These are phyloP conservation scores for Diaporthe citriasiana DNA, from an alignment of 2,329 filamentous ascomycete genomes.

Conservation along the genomic window DNA sequence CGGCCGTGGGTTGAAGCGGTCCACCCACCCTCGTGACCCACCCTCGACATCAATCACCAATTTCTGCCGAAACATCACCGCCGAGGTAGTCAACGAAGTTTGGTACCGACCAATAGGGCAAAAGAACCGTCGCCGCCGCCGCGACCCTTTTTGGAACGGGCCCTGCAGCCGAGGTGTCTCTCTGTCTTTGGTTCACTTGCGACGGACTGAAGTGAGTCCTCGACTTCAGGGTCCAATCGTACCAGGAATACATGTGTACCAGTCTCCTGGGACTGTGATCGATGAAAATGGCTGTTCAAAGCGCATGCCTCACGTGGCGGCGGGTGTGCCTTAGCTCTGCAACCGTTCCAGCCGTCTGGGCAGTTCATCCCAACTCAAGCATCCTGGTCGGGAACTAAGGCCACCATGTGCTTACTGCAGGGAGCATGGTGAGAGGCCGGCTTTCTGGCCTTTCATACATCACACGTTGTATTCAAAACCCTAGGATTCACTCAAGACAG, in stretches of 20 bases:
- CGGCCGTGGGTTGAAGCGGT: background rate
- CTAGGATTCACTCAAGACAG: background rate
- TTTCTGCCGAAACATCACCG: background rate
- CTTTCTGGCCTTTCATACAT: background rate
- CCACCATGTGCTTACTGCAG: conserved; percentile 3
- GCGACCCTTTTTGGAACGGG: background rate
- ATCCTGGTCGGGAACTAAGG: background rate
- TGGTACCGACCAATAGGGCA: conserved; percentile 7
- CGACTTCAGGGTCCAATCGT: background rate
- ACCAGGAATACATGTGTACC: background rate
- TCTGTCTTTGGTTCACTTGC: background rate
- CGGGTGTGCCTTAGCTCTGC: background rate
- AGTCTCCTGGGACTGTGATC: background rate
- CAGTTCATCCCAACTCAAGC: background rate
- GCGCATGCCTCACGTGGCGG: conserved; percentile 1
- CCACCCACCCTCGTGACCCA: background rate
- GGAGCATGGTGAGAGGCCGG: background rate
- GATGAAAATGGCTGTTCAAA: background rate
- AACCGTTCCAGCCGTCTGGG: background rate
- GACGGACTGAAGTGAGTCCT: background rate
- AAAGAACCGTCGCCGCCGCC: background rate
- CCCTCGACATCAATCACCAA: background rate
- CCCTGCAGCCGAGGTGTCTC: background rate
- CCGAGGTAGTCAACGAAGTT: background rate
- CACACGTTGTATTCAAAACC: background rate